phyloP scores from a whole-genome alignment of 1,284 basidiomycete species.

The Boletellus deceptivus region DNA sequence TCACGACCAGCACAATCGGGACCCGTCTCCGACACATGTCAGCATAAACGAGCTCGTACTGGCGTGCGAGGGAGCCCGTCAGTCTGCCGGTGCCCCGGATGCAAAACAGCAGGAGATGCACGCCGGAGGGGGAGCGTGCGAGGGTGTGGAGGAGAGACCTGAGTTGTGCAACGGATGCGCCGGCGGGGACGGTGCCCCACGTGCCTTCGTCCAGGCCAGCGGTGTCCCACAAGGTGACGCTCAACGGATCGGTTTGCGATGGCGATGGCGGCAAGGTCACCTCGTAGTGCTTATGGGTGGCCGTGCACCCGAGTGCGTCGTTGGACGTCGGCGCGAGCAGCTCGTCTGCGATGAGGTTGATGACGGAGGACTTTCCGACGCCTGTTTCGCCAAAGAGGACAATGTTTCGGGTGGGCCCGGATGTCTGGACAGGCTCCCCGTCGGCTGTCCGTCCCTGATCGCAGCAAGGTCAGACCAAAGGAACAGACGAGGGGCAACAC shows the following conservation, averaged over 20 bases:
- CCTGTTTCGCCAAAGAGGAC: conserved; percentile 8
- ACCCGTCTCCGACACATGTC: conserved; percentile 11
- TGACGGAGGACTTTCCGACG: conserved; percentile 6
- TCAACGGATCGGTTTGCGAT: neutral
- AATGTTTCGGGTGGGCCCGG: neutral
- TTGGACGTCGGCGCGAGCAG: neutral
- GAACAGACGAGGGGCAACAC: neutral
- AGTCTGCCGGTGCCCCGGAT: conserved; percentile 4
- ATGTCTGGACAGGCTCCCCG: neutral
- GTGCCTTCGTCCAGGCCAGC: conserved; percentile 4
- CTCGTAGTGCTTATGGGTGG: neutral
- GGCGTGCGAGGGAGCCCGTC: neutral
- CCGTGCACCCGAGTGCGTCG: conserved; percentile 6
- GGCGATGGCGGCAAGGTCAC: neutral
- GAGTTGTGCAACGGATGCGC: neutral
- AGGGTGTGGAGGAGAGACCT: neutral
- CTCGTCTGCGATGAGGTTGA: conserved; percentile 2
- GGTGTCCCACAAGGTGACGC: conserved; percentile 4
- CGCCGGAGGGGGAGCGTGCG: neutral
- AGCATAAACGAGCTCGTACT: conserved; percentile 16
- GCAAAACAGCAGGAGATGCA: conserved; percentile 7
- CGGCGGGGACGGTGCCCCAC: neutral
- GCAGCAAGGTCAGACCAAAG: neutral
- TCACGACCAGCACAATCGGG: conserved; percentile 4
- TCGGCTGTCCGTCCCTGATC: neutral